Evolutionary conservation across 495 filamentous ascomycete genomes (phyloP).

Genomic region (Gamarada debralockiae): DNA sequence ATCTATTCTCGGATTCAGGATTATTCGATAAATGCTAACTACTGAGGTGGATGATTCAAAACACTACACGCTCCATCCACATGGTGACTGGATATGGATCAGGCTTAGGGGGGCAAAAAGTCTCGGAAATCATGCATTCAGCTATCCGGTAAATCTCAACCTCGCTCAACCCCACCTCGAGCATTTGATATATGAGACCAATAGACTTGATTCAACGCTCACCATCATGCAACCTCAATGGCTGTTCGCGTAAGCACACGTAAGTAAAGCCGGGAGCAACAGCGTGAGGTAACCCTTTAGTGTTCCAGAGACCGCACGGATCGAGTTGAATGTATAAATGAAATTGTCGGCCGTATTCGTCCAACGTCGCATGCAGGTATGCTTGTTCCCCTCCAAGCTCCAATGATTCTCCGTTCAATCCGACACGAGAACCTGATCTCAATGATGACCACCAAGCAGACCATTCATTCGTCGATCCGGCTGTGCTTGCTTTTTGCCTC

Average conservation of each 20-base stretch:
- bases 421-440: constrained; percentile 3
- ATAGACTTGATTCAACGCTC: no score
- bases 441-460: background rate
- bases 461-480: constrained; percentile 9
- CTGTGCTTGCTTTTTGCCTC: constrained; percentile 3
- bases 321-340: no score
- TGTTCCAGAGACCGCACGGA: background rate
- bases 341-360: constrained; percentile 18
- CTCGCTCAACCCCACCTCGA: background rate
- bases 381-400: constrained; percentile 13
- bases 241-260: constrained; percentile 3
- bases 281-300: background rate
- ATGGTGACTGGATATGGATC: constrained; percentile 3
- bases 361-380: constrained; percentile 18
- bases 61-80: constrained; percentile 4
- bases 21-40: no score
- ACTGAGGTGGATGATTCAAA: constrained; percentile 9
- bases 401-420: constrained; percentile 7
- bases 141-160: constrained; percentile 8
- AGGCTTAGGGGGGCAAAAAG: background rate
- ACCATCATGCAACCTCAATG: constrained; percentile 15
- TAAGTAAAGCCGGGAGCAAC: background rate
- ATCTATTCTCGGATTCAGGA: no score
- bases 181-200: no score
- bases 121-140: background rate